These are phyloP conservation scores for Solanum sejunctum DNA, from an alignment of 257 asterid genomes.

Conservation along the genomic window DNA sequence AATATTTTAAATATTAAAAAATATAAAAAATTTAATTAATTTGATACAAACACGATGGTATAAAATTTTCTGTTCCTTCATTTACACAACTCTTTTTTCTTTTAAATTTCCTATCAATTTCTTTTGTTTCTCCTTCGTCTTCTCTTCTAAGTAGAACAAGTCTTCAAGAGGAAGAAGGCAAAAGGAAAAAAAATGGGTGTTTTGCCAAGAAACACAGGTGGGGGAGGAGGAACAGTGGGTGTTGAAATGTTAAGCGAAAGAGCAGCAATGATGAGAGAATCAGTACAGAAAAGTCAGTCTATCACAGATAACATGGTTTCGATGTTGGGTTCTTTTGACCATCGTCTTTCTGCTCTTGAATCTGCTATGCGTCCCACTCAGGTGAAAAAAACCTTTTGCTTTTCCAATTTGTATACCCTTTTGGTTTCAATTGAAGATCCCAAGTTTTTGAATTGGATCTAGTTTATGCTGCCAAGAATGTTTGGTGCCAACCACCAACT, in stretches of 20 bases:
- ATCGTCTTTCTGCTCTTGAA: constrained; percentile 39
- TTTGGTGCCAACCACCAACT: not conserved
- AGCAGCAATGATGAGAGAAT: constrained; percentile 28
- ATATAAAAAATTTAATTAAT: too few species aligned
- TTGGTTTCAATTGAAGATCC: not conserved
- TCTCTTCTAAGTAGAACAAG: not conserved
- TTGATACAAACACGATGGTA: too few species aligned
- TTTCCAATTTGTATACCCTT: not conserved
- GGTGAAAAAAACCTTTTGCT: constrained; percentile 2
- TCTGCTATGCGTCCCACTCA: constrained; percentile 44
- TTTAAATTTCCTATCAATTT: not conserved
- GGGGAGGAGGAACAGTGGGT: not conserved
- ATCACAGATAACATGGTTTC: constrained; percentile 33
- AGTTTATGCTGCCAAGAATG: not conserved
- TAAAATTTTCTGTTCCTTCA: not conserved
- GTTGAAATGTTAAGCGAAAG: constrained; percentile 24
- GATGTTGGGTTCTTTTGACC: constrained; percentile 35
- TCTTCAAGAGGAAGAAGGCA: not conserved
- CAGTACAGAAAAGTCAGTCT: constrained; percentile 27
- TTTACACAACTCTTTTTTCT: not conserved
- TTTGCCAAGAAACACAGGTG: constrained; percentile 3
- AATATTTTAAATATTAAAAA: too few species aligned
- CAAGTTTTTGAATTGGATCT: not conserved
- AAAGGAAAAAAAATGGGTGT: constrained; percentile 16
- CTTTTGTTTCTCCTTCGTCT: not conserved